Evolutionary conservation across 495 filamentous ascomycete genomes (phyloP).

Genomic region (Aspergillus saccharolyticus): DNA sequence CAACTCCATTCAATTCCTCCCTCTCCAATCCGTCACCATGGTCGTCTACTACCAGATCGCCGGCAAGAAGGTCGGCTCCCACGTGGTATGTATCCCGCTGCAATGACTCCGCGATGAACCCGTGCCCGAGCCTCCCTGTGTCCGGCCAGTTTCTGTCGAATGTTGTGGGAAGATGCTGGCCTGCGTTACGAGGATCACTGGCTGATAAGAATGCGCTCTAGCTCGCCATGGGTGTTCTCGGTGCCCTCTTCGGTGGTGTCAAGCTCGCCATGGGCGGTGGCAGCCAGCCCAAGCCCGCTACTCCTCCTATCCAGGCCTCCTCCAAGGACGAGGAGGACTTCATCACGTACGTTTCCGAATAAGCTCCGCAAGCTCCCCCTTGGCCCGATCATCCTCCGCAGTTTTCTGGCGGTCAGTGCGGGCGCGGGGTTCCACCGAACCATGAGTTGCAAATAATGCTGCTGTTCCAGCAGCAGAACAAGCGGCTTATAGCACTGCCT

Average conservation of each 20-base stretch:
- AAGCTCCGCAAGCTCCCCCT: no score
- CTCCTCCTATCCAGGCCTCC: conserved; percentile 79
- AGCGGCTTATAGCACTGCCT: no score
- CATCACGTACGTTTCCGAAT: conserved; percentile 70
- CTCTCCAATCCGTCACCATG: conserved; percentile 60
- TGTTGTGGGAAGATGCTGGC: neutral
- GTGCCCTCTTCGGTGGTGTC: conserved; percentile 54
- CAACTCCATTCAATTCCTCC: conserved; percentile 22
- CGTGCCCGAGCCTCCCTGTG: conserved; percentile 5
- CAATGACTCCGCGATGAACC: conserved; percentile 7
- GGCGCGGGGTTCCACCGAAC: no score
- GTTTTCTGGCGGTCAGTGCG: no score
- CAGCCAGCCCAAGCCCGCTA: conserved; percentile 50
- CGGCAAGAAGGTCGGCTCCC: conserved; percentile 89
- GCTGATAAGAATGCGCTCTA: conserved; percentile 28
- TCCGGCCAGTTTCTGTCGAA: neutral
- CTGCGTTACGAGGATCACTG: neutral
- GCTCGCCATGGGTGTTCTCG: conserved; percentile 85
- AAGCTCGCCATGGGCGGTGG: conserved; percentile 54
- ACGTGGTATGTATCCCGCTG: conserved; percentile 63
- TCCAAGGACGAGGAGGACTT: conserved; percentile 95
- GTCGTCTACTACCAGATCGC: conserved; percentile 77
- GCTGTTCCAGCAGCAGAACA: no score
- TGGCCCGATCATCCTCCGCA: no score
- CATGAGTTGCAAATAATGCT: no score